These are phyloP conservation scores for Solanum microdontum DNA, from an alignment of 257 asterid species.

Conservation along the genomic window DNA sequence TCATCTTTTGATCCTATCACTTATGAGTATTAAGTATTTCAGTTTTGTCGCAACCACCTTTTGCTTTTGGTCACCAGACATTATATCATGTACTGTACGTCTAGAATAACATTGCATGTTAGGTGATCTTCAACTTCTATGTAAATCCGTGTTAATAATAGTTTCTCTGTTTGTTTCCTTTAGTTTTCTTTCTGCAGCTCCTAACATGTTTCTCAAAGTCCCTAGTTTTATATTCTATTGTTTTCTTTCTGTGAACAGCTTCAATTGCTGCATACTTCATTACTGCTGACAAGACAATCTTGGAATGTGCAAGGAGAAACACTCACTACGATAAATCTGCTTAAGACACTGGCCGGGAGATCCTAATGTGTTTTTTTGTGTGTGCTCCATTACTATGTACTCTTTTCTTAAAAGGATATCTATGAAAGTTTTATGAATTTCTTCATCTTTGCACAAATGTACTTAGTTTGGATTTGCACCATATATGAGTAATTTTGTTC, in stretches of 20 bases:
- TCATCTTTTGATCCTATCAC: not conserved
- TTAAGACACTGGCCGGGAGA: not conserved
- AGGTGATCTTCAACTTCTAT: not conserved
- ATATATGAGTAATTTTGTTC: not conserved
- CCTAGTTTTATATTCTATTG: not conserved
- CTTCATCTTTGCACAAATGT: not conserved
- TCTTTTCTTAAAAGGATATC: not conserved
- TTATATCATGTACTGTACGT: not conserved
- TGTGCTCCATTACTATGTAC: not conserved
- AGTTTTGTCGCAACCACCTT: not conserved
- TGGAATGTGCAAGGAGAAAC: conserved; percentile 70
- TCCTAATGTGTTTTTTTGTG: not conserved
- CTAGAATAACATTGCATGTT: not conserved
- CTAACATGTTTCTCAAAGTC: not conserved
- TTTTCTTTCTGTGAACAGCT: conserved; percentile 30
- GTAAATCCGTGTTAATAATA: not conserved
- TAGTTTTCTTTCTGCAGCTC: not conserved
- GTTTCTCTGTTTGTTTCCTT: not conserved
- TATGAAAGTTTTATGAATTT: not conserved
- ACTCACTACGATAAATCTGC: conserved; percentile 34
- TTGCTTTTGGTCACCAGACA: not conserved
- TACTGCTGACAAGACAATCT: conserved; percentile 69
- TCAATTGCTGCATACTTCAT: conserved; percentile 81
- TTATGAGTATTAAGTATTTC: not conserved
- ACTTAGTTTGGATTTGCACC: not conserved